Percentiles rank a stretch among this genome's conserved stretches.
phyloP scores from a whole-genome alignment of 129 eudicot genomes.

The Flaveria brownii region DNA sequence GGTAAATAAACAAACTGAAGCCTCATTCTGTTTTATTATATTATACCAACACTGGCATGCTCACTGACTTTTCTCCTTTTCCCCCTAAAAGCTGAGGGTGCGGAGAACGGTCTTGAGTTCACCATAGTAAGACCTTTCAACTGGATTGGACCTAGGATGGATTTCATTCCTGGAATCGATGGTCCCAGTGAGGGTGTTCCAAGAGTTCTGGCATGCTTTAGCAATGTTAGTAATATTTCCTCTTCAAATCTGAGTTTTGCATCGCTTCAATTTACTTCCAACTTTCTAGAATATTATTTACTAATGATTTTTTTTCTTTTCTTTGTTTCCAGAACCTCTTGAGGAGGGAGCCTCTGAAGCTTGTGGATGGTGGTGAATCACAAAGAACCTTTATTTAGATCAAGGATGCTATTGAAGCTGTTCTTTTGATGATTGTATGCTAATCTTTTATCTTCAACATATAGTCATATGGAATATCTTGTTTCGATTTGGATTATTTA shows the following conservation, averaged over 20 bases:
- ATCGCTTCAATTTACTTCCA: not conserved
- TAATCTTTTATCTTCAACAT: not conserved
- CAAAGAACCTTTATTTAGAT: conserved; percentile 94
- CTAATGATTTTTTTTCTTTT: conserved; percentile 11
- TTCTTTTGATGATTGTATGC: conserved; percentile 89
- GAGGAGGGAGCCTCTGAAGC: conserved; percentile 92
- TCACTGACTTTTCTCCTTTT: conserved; percentile 14
- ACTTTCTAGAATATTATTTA: not conserved
- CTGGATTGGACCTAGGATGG: conserved; percentile 99
- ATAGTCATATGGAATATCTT: too few relatives aligned
- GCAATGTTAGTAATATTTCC: conserved; percentile 58
- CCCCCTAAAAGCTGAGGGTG: conserved; percentile 75
- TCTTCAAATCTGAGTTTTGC: not conserved
- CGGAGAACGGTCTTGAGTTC: conserved; percentile 91
- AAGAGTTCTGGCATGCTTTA: conserved; percentile 92
- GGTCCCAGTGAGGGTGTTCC: conserved; percentile 99
- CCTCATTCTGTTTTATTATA: not conserved
- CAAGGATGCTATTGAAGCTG: conserved; percentile 98
- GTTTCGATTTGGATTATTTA: too few relatives aligned
- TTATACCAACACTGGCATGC: conserved; percentile 4
- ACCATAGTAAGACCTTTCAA: conserved; percentile 96
- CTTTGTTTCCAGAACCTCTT: conserved; percentile 59
- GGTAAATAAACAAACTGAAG: conserved; percentile 45
- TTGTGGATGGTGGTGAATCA: conserved; percentile 97
- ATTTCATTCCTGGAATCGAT: conserved; percentile 96